phyloP scores from a whole-genome alignment of 108 stramenopile genomes.

The Fragilaria radians region DNA sequence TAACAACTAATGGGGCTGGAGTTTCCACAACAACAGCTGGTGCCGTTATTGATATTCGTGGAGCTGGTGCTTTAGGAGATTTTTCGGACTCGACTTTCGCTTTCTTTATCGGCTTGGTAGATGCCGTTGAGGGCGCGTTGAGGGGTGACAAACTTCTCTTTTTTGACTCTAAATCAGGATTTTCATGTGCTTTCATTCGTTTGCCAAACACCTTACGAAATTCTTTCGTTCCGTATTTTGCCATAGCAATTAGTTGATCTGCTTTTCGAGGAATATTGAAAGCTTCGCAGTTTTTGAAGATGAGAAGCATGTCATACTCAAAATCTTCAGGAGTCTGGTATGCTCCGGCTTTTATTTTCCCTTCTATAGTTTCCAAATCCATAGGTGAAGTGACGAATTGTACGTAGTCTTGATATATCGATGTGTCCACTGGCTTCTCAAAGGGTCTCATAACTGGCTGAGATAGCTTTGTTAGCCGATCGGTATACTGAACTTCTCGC shows the following conservation, averaged over 20 bases:
- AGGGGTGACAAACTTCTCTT: constrained; percentile 28
- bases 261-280: constrained; percentile 60
- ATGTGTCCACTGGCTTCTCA: constrained; percentile 65
- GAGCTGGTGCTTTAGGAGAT: constrained; percentile 10
- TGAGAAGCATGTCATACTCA: constrained; percentile 71
- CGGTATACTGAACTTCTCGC: constrained; percentile 57
- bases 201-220: constrained; percentile 55
- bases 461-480: constrained; percentile 56
- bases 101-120: constrained; percentile 20
- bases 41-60: constrained; percentile 33
- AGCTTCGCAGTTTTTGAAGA: constrained; percentile 74
- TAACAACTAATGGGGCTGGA: constrained; percentile 15
- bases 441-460: constrained; percentile 53
- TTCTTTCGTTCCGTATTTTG: constrained; percentile 52
- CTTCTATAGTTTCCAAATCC: constrained; percentile 70
- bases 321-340: constrained; percentile 67
- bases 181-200: constrained; percentile 52
- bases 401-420: constrained; percentile 58
- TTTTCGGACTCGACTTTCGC: constrained; percentile 23
- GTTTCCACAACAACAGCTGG: constrained; percentile 21
- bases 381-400: constrained; percentile 56
- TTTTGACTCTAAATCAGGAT: constrained; percentile 25
- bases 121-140: neutral
- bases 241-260: constrained; percentile 59
- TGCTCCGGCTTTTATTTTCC: constrained; percentile 44